Base-by-base conservation (phyloP, 768 basidiomycete genomes). In the Tylopilus subfusipes region DNA sequence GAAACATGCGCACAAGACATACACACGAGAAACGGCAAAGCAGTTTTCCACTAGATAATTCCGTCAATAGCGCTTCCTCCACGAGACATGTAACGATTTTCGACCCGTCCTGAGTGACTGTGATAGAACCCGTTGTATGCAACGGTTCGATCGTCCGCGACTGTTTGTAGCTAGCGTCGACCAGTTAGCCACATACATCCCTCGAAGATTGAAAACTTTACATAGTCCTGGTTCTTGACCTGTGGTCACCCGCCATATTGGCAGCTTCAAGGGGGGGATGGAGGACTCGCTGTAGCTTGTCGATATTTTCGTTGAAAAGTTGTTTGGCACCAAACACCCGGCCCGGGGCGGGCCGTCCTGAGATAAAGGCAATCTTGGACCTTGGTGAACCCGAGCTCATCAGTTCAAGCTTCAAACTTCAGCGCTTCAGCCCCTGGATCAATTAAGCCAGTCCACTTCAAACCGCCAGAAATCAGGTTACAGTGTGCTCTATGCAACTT, bases 51-150 rank as follows among this genome's bases (percentile, higher is more conserved):
- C 77, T 82, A 40, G 78, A 73, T n/a, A 93, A 76, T 58, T 94
- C 85, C 19, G 93, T 96, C 46, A 95, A 72, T 18, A 98, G 67
- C 7, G 90, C 85, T 56, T 93, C 86, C 64, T 95, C 93, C 42
- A 82, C 86, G 13, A 98, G 82, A 59, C 93, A 94, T 34, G 93
- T 93, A 48, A 93, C 80, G 30, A 98, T 77, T 72, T 78, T 85
- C 50, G 73, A 76, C 45, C 91, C 94, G 75, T 98, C 91, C 43
- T 74, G 69, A 5, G 91, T 85, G 45, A 91, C 76, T 12, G 89
- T 83, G 25, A 94, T 84, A 16, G 93, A 89, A 29, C 97, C 97
- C 38, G 83, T 83, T 2, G 96, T 98, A 67, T 97, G 90, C 42
- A 96, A 73, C 4, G 95, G 93, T 34, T 79, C 81, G 50, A 93